A percentile compares a stretch with the other conserved stretches of the same genome.
phyloP scores from a whole-genome alignment of 2,329 filamentous ascomycete genomes.

The Phyllosticta paracitricarpa region DNA sequence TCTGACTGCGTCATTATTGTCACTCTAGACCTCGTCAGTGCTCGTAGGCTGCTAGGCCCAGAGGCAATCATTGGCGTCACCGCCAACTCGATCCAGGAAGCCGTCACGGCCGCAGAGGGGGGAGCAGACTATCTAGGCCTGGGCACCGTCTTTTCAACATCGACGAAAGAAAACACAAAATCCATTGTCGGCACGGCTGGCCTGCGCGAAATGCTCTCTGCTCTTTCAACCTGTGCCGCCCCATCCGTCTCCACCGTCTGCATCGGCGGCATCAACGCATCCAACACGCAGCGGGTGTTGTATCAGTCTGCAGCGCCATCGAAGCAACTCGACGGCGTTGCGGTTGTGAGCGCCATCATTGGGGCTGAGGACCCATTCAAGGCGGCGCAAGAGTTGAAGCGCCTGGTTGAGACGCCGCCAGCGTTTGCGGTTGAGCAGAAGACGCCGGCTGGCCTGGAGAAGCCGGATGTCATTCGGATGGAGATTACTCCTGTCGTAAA shows the following conservation, averaged over 20 bases:
- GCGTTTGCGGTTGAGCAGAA: conserved; percentile 14
- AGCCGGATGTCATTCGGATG: conserved; percentile 12
- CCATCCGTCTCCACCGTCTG: conserved; percentile 49
- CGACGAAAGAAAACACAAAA: conserved; percentile 83
- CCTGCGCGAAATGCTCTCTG: conserved; percentile 53
- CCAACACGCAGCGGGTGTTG: conserved; percentile 64
- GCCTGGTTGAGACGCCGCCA: conserved; percentile 38
- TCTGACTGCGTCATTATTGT: background rate
- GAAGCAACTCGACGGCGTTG: conserved; percentile 67
- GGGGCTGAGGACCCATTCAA: conserved; percentile 56
- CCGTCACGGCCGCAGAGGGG: conserved; percentile 56
- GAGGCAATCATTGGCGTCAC: conserved; percentile 82
- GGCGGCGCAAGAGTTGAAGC: conserved; percentile 50
- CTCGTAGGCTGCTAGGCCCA: conserved; percentile 62
- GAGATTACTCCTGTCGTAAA: conserved; percentile 40
- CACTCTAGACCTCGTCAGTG: conserved; percentile 47
- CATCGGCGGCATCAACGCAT: conserved; percentile 78
- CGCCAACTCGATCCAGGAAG: conserved; percentile 65
- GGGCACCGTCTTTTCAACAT: conserved; percentile 78
- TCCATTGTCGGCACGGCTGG: conserved; percentile 66
- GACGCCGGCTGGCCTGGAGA: background rate
- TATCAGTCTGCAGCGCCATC: conserved; percentile 51
- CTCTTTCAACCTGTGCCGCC: conserved; percentile 41
- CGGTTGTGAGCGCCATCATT: conserved; percentile 83
- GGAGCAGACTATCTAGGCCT: conserved; percentile 90